Percentiles rank a stretch among this genome's conserved stretches.
Conservation (phyloP, 805 yeast genomes). For the Yamadazyma sp. region DNA sequence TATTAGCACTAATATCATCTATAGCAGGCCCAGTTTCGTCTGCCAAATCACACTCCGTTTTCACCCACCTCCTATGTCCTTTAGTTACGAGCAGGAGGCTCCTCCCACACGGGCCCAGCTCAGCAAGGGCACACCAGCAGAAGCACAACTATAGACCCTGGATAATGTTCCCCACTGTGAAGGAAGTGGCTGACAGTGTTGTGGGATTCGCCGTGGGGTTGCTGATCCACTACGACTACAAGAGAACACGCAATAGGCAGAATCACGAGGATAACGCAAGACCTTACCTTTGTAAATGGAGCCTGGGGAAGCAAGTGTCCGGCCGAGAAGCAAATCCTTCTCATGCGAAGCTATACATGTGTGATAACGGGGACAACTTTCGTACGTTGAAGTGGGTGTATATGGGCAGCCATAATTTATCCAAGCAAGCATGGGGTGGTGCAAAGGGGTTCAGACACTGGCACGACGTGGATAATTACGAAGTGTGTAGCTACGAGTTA, state of each 20-base stretch:
- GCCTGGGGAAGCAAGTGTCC: slow-evolving; percentile 19
- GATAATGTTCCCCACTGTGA: slow-evolving; percentile 46
- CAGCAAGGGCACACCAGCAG: slow-evolving; percentile 22
- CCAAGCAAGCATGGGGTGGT: slow-evolving; percentile 81
- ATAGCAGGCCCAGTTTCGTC: slow-evolving; percentile 45
- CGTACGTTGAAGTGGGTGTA: slow-evolving; percentile 62
- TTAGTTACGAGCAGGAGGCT: slow-evolving; percentile 26
- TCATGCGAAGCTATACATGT: slow-evolving; percentile 68
- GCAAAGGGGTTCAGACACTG: slow-evolving; percentile 15
- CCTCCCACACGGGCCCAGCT: slow-evolving; percentile 26
- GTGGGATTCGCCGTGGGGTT: slow-evolving; percentile 51
- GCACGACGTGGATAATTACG: slow-evolving; percentile 21
- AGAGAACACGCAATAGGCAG: slow-evolving; percentile 13
- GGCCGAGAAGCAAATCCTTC: slow-evolving; percentile 47
- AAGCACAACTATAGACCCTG: slow-evolving; percentile 30
- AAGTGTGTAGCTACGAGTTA: slow-evolving; percentile 39
- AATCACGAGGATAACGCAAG: slow-evolving; percentile 36
- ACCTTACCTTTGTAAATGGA: slow-evolving; percentile 50
- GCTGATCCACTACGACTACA: slow-evolving; percentile 48
- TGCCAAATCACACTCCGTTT: slow-evolving; percentile 34
- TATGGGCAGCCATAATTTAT: slow-evolving; percentile 72
- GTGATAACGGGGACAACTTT: slow-evolving; percentile 52
- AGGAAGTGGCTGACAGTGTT: slow-evolving; percentile 37
- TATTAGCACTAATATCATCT: slow-evolving; percentile 49
- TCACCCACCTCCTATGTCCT: slow-evolving; percentile 50